Evolutionary conservation across 2,329 filamentous ascomycete genomes (phyloP), one percentile per base, ranked within the genome.

Genomic region (Kalaharituber pfeilii): DNA sequence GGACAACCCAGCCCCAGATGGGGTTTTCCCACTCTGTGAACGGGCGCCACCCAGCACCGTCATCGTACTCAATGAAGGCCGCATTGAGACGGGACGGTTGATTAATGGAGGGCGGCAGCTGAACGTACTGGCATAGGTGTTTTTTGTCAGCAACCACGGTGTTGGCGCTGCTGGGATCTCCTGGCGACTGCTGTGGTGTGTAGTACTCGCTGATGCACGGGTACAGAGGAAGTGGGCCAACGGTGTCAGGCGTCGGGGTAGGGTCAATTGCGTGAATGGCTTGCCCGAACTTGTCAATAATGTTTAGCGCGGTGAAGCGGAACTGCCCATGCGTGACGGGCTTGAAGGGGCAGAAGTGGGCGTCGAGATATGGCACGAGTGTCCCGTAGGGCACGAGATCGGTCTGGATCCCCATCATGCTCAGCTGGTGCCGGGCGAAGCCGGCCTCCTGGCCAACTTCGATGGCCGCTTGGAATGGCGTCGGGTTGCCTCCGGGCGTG

Each of bases 31-130:
- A 51, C 7, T 49, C 28, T 22, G 33, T 27, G 2, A 6, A 20
- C 5, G 55, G 50, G 15, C 15, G 20, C 25, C 49, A 39, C 15
- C n/a, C 13, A 11, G 15, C 27, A 11, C 6, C 28, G 9, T 15
- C 3, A 11, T 54, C 29, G 9, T 25, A 45, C 8, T 42, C 51
- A 13, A 69, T 60, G 45, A 70, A 71, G 8, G 50, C 9, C 4
- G 65, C 62, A 50, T 71, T 71, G 18, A 71, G 56, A 0, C 69
- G 63, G 0, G 66, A 58, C 0, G 50, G 45, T 52, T 71, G 69
- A 55, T 71, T 71, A 52, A 71, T 68, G 28, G 59, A 53, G 0
- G 69, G 69, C 0, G 68, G 64, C 0, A 72, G 20, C 59, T 72
- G 69, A 1, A 68, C 50, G 52, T 64, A 70, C 55, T 65, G 62